These are phyloP conservation scores for Picea abies DNA, from an alignment of 83 land plant species.

Conservation along the genomic window DNA sequence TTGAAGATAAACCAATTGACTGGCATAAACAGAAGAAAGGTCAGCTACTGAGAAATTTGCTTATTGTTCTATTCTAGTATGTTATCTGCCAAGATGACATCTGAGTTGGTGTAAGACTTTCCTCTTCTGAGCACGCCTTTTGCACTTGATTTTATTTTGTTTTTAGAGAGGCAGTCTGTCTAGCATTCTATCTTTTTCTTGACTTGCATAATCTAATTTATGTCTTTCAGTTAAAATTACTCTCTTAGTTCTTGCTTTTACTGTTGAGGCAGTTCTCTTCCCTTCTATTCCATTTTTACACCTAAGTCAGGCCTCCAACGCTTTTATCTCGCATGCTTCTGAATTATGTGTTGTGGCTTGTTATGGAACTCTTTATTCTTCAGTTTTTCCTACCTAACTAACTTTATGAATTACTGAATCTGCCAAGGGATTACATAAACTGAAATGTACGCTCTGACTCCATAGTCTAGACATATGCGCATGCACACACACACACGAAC, in stretches of 20 bases:
- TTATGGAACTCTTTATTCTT: neutral
- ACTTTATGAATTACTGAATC: neutral
- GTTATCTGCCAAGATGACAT: no score
- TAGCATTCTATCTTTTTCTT: neutral
- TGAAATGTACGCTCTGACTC: neutral
- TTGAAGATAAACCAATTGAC: no score
- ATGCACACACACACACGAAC: no score
- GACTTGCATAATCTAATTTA: neutral
- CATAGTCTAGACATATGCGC: neutral
- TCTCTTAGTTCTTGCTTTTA: neutral
- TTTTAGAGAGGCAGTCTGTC: no score
- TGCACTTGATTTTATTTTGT: no score
- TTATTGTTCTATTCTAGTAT: no score
- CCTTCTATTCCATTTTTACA: neutral
- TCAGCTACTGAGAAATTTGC: no score
- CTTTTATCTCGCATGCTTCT: neutral
- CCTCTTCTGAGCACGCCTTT: no score
- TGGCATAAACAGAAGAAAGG: no score
- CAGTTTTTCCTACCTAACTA: neutral
- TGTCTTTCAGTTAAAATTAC: neutral
- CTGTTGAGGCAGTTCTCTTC: conserved; percentile 1
- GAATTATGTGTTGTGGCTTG: neutral
- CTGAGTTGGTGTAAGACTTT: no score
- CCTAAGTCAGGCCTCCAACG: neutral
- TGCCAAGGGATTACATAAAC: neutral